These are phyloP conservation scores for Epichloe festucae DNA, from an alignment of 2,329 filamentous ascomycete species.

Conservation along the genomic window DNA sequence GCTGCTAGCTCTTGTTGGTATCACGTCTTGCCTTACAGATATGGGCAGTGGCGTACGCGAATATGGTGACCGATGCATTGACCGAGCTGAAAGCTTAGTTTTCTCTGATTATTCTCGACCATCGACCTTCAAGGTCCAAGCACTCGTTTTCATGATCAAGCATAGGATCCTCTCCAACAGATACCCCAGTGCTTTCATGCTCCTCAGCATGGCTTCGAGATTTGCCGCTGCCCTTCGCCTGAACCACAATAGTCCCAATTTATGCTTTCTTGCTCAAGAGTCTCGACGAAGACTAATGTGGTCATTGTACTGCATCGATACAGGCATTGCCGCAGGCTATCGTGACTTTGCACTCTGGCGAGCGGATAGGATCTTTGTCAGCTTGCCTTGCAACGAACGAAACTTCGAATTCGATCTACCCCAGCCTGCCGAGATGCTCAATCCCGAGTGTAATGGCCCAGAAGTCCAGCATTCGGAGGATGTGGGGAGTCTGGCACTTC, in stretches of 20 bases:
- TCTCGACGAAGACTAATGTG: constrained; percentile 30
- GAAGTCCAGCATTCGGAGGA: constrained; percentile 32
- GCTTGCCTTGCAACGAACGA: constrained; percentile 29
- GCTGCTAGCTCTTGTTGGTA: constrained; percentile 40
- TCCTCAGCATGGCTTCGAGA: constrained; percentile 29
- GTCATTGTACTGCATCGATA: constrained; percentile 31
- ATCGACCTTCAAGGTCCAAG: constrained; percentile 42
- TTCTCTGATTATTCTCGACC: constrained; percentile 40
- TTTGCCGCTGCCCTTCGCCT: constrained; percentile 30
- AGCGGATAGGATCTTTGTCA: constrained; percentile 27
- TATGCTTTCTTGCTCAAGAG: constrained; percentile 28
- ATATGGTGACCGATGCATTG: constrained; percentile 40
- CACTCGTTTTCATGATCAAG: constrained; percentile 31
- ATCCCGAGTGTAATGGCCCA: constrained; percentile 30
- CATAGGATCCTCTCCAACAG: constrained; percentile 30
- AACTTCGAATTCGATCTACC: constrained; percentile 44
- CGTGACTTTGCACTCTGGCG: constrained; percentile 32
- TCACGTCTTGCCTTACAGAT: constrained; percentile 42
- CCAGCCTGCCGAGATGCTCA: constrained; percentile 39
- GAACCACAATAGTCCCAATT: constrained; percentile 28
- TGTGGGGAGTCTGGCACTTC: constrained; percentile 41
- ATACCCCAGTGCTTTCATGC: constrained; percentile 32
- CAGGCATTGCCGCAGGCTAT: constrained; percentile 28
- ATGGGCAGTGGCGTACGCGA: constrained; percentile 38
- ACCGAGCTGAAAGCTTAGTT: constrained; percentile 40